A percentile compares a stretch with the other conserved stretches of the same genome.
Conservation (phyloP, 106 monocot genomes). For the Triglochin maritima region DNA sequence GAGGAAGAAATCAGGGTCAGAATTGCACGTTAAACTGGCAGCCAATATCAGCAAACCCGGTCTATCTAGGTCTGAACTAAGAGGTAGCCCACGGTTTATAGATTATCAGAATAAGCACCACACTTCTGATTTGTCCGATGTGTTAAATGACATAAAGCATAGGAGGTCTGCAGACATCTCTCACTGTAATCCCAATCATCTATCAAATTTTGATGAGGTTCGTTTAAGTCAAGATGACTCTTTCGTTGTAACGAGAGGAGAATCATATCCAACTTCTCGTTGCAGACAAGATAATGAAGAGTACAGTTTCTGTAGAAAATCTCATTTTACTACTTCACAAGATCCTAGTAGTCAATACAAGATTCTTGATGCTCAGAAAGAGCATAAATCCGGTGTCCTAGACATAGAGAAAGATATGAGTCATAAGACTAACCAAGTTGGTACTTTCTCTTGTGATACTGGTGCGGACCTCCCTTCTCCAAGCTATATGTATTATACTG, state of each 20-base stretch:
- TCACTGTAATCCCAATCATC: neutral
- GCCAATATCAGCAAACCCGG: neutral
- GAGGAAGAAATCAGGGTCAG: neutral
- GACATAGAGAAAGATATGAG: too few species aligned
- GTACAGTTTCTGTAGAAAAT: neutral
- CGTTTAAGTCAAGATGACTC: neutral
- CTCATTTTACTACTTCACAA: neutral
- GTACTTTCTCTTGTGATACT: neutral
- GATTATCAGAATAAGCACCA: neutral
- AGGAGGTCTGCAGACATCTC: neutral
- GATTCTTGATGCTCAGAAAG: neutral
- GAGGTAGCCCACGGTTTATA: neutral
- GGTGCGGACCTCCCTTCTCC: neutral
- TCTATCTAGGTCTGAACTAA: neutral
- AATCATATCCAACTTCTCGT: neutral
- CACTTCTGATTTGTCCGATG: too few species aligned
- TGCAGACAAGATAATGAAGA: neutral
- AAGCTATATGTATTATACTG: conserved; percentile 1
- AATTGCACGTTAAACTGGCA: neutral
- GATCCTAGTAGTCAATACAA: neutral
- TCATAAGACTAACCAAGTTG: too few species aligned
- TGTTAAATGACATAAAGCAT: neutral
- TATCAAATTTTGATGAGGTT: neutral
- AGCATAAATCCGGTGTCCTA: neutral
- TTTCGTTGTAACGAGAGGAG: neutral